Percentiles rank a stretch among this genome's conserved stretches.
phyloP scores from a whole-genome alignment of 306 rosid species.

The Glycine soja region DNA sequence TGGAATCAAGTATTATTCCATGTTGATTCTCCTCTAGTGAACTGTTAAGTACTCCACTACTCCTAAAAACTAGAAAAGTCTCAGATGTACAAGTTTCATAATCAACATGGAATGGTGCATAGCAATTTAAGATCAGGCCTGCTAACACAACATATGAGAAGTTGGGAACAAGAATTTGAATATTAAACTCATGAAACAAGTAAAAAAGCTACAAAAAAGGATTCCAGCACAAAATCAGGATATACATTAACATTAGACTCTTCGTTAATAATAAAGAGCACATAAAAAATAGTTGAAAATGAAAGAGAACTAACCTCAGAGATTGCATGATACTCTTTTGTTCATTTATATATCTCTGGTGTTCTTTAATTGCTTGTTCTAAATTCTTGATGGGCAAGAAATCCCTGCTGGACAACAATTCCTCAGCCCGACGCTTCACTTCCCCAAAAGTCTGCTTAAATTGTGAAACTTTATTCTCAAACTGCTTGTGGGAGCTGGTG shows the following conservation, averaged over 20 bases:
- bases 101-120: neutral
- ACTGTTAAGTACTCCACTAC: slow-evolving; percentile 9
- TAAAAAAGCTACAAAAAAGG: slow-evolving; percentile 9
- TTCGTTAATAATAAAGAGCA: neutral
- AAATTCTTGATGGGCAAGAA: slow-evolving; percentile 55
- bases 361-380: slow-evolving; percentile 73
- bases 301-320: slow-evolving; percentile 72
- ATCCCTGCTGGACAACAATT: slow-evolving; percentile 65
- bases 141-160: slow-evolving; percentile 7
- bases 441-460: slow-evolving; percentile 77
- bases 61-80: slow-evolving; percentile 29
- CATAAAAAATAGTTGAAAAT: slow-evolving; percentile 22
- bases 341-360: slow-evolving; percentile 66
- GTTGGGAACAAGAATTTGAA: slow-evolving; percentile 15
- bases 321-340: slow-evolving; percentile 97
- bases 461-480: slow-evolving; percentile 88
- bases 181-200: slow-evolving; percentile 34
- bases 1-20: slow-evolving; percentile 1
- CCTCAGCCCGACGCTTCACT: slow-evolving; percentile 73
- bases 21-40: neutral
- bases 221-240: slow-evolving; percentile 27
- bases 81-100: slow-evolving; percentile 28
- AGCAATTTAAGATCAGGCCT: slow-evolving; percentile 1
- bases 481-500: slow-evolving; percentile 81
- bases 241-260: slow-evolving; percentile 35